Base-by-base conservation (phyloP, 2,329 filamentous ascomycete species). In the Triangularia verruculosa region DNA sequence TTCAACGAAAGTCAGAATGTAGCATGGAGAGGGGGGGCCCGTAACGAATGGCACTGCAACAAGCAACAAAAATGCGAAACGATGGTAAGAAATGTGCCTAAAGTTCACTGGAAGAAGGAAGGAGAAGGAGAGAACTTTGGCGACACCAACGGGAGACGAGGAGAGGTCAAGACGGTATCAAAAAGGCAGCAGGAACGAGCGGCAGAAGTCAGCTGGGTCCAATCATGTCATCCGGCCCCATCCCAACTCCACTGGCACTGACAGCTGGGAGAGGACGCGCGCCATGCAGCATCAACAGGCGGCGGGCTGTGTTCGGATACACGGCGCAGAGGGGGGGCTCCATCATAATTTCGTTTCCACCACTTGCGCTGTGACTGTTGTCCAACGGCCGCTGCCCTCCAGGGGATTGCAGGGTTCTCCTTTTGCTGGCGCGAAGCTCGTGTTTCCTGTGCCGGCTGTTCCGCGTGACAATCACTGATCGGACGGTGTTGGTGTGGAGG, bases 1-100 rank as follows among this genome's bases (percentile, higher is more conserved):
- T 56, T 66, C 61, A 66, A 62, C 57, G 57, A 59, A 52, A 51
- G 57, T 59, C 30, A n/a, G 56, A 59, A 51, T 59, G 57, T n/a
- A 54, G 20, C 32, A 59, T 17, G 30, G n/a, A 25, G 24, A 59
- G 30, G 30, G n/a, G 39, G 24, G 8, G 34, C 24, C 34, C 39
- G 25, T 28, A 57, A 57, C 20, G 27, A 57, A 15, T 20, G 27
- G 54, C 25, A 32, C 54, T 24, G 17, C 5, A 59, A 28, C 30
- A 25, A 58, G 39, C 39, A 43, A 17, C 34, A 51, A 59, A 39
- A 59, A 59, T 47, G 57, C 34, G 57, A 54, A 54, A 54, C 51
- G 51, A 54, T 54, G 22, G 51, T 25, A 28, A 17, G 51, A 54
- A 54, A 27, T 28, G 22, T 28, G 51, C 22, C 22, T 8, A 12